Evolutionary conservation across 2,329 filamentous ascomycete species (phyloP).

Genomic region (Amauroascus niger): DNA sequence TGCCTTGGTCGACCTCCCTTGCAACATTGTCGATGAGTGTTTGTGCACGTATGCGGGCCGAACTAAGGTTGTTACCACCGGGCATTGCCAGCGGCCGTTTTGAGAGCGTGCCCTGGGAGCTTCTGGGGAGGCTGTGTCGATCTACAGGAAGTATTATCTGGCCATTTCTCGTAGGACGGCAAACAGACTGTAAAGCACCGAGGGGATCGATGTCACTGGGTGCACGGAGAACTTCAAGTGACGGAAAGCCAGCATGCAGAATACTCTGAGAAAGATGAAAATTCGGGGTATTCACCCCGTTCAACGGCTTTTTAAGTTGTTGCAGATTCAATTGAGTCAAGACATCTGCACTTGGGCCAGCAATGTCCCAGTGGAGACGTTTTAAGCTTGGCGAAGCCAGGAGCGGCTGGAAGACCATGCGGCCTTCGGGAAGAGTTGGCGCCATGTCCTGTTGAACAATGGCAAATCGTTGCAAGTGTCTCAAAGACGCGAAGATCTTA

Average conservation of each 20-base stretch:
- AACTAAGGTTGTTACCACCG: slow-evolving; percentile 36
- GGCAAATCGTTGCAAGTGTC: slow-evolving; percentile 41
- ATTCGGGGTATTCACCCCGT: slow-evolving; percentile 31
- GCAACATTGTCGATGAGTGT: slow-evolving; percentile 37
- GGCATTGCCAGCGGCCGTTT: slow-evolving; percentile 35
- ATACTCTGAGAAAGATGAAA: slow-evolving; percentile 39
- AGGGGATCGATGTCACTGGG: slow-evolving; percentile 38
- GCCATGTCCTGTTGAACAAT: slow-evolving; percentile 43
- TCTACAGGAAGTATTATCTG: slow-evolving; percentile 34
- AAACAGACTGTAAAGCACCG: slow-evolving; percentile 37
- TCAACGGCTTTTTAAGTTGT: slow-evolving; percentile 30
- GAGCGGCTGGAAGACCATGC: slow-evolving; percentile 39
- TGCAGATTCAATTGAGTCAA: slow-evolving; percentile 31
- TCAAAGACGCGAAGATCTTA: slow-evolving; percentile 42
- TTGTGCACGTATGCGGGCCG: slow-evolving; percentile 38
- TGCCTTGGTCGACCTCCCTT: slow-evolving; percentile 34
- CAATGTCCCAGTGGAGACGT: slow-evolving; percentile 49
- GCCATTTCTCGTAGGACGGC: slow-evolving; percentile 32
- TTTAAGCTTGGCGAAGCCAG: slow-evolving; percentile 43
- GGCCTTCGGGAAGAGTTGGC: slow-evolving; percentile 37
- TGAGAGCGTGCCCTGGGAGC: slow-evolving; percentile 35
- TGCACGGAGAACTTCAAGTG: slow-evolving; percentile 33
- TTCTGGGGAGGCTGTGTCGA: slow-evolving; percentile 34
- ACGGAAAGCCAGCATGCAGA: slow-evolving; percentile 35
- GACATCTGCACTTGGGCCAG: slow-evolving; percentile 31